Conservation (phyloP, 352 stramenopile genomes). For the Aphanomyces euteiches region DNA sequence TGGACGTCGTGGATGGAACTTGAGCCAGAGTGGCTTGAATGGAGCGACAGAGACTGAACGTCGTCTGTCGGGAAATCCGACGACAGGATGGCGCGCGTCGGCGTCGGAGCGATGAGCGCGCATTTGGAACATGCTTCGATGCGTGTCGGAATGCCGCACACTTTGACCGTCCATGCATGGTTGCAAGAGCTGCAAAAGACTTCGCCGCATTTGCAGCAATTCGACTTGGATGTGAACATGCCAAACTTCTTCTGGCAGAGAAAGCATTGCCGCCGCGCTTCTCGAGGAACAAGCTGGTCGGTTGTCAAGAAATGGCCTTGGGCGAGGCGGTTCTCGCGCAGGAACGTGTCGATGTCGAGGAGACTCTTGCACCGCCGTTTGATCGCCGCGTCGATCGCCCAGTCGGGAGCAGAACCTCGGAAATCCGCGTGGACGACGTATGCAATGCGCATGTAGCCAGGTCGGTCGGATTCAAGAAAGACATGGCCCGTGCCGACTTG, state of each 20-base stretch:
- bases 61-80: neutral
- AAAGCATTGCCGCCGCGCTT: neutral
- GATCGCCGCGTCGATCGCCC: conserved; percentile 2
- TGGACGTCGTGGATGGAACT: neutral
- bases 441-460: conserved; percentile 11
- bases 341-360: conserved; percentile 7
- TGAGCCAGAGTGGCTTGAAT: neutral
- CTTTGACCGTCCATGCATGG: neutral
- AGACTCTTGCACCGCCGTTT: neutral
- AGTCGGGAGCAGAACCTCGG: neutral
- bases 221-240: neutral
- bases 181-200: conserved; percentile 8
- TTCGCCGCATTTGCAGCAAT: conserved; percentile 16
- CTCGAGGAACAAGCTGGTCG: neutral
- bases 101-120: neutral
- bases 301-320: neutral
- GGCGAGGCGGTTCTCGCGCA: conserved; percentile 7
- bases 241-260: conserved; percentile 15
- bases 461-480: neutral
- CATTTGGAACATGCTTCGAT: conserved; percentile 9
- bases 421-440: conserved; percentile 7
- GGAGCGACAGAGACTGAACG: neutral
- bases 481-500: neutral
- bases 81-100: neutral
- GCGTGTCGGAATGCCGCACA: conserved; percentile 9